Evolutionary conservation across 2,329 filamentous ascomycete genomes (phyloP), one percentile per base, ranked within the genome.

Genomic region (Monosporascus sp.): DNA sequence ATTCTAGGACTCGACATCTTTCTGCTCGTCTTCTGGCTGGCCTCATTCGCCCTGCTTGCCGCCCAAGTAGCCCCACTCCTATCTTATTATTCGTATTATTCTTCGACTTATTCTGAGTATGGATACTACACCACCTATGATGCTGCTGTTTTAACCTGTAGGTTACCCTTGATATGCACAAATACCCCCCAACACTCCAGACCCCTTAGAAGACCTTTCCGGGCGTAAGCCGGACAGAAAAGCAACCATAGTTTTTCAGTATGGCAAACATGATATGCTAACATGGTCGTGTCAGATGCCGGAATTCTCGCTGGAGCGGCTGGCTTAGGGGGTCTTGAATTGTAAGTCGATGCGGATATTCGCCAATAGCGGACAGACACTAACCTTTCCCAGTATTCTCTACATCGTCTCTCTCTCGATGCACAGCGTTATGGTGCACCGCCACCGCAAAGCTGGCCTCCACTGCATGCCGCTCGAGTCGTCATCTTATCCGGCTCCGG

Each of bases 21-120:
- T 53, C 72, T 78, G 31, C 63, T 78, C 51, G 55, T 84, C 52
- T 77, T 83, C 64, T 84, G 79, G 80, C 67, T 80, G 37, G 59
- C 68, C 50, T 69, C 73, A 1, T 75, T 78, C 41, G 72, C 70
- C 14, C 58, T 76, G 17, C 62, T 75, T 9, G 74, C 74, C 7
- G 60, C 71, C 17, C 60, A 71, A 43, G 67, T 72, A 11, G 67
- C 68, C 1, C n/a, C 20, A 5, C 3, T 9, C 41, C 20, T 20
- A 6, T 20, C 41, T 20, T 44, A 24, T 5, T 20, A 44, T 2
- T 47, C 62, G 3, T 18, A 41, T 6, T 53, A 59, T 8, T 24
- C 49, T 2, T 47, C 62, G 3, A 20, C 43, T 4, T 53, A 59
- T 8, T 24, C 50, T n/a, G 45, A 53, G 4, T 55, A 64, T 61